Base-by-base conservation (phyloP, 2,329 filamentous ascomycete species). In the Aspergillus texensis region DNA sequence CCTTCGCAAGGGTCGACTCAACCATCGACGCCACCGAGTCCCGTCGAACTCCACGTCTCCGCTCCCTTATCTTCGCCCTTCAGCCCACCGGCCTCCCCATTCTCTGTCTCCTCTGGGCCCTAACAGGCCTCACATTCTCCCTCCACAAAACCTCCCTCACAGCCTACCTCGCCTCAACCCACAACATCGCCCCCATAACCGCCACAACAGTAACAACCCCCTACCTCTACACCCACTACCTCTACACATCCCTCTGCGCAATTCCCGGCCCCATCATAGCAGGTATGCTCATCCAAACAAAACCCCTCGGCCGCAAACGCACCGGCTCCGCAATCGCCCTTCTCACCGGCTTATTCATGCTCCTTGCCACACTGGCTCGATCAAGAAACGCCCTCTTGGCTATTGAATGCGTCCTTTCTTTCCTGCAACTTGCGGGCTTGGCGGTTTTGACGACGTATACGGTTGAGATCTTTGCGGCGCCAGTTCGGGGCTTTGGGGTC, bases 1-100 rank as follows among this genome's bases (percentile, higher is more conserved):
- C 64, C 1, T 71, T 71, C 12, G 68, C 65, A 1, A 58, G 62
- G 8, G 64, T 70, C 14, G 65, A 71, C 54, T 68, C 68, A 14
- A 66, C 63, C 11, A 62, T 67, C 6, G 65, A 68, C 3, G 57
- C 60, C 24, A 57, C 41, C 60, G 48, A 26, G 11, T 11, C 48
- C 24, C 48, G 26, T 30, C 48, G 14, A 19, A 11, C 10, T 3
- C 16, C 28, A 34, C 30, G n/a, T 1, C 6, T 53, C 45, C 65
- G 19, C 34, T 64, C 1, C 24, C 6, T 65, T 4, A 19, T 61
- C 60, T 14, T 63, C 63, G 43, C 43, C 6, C 32, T 50, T 10
- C 61, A 58, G 2, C 48, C 28, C 12, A 11, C 57, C 5, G 60
- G 65, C n/a, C 26, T 59, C 0, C n/a, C 50, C 4, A 57, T 60